A percentile compares a stretch with the other conserved stretches of the same genome.
These are phyloP conservation scores for Nemania serpens DNA, from an alignment of 2,329 filamentous ascomycete species.

Conservation along the genomic window DNA sequence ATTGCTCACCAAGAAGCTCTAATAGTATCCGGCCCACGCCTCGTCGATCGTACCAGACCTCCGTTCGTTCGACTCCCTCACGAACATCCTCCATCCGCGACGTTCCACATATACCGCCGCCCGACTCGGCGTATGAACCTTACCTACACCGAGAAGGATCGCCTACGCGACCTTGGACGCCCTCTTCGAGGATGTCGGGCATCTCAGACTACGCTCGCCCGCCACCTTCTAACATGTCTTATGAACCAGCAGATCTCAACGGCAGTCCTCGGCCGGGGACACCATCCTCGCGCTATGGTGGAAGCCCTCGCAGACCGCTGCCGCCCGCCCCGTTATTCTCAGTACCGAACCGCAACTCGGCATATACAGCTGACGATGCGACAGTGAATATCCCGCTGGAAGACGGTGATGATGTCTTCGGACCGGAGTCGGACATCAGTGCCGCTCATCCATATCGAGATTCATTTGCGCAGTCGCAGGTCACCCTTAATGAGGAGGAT, in stretches of 20 bases:
- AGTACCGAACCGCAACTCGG: slow-evolving; percentile 54
- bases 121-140: slow-evolving; percentile 66
- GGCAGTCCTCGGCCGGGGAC: slow-evolving; percentile 90
- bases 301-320: slow-evolving; percentile 82
- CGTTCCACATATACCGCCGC: slow-evolving; percentile 63
- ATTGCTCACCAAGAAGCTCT: slow-evolving; percentile 48
- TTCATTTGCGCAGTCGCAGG: slow-evolving; percentile 62
- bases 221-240: slow-evolving; percentile 71
- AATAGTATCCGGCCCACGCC: slow-evolving; percentile 51
- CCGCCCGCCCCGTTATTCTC: slow-evolving; percentile 88
- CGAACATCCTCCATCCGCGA: slow-evolving; percentile 59
- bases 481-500: slow-evolving; percentile 58
- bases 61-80: slow-evolving; percentile 53
- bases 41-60: slow-evolving; percentile 58
- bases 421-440: slow-evolving; percentile 59
- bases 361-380: slow-evolving; percentile 66
- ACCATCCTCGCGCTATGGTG: slow-evolving; percentile 84
- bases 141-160: slow-evolving; percentile 58
- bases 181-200: slow-evolving; percentile 49
- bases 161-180: slow-evolving; percentile 64
- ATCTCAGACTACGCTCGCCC: slow-evolving; percentile 71
- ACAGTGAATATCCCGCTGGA: slow-evolving; percentile 74
- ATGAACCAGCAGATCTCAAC: slow-evolving; percentile 87
- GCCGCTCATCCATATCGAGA: slow-evolving; percentile 60
- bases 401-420: slow-evolving; percentile 75